phyloP scores from a whole-genome alignment of 805 yeast species.

The Metschnikowia drakensbergensis region DNA sequence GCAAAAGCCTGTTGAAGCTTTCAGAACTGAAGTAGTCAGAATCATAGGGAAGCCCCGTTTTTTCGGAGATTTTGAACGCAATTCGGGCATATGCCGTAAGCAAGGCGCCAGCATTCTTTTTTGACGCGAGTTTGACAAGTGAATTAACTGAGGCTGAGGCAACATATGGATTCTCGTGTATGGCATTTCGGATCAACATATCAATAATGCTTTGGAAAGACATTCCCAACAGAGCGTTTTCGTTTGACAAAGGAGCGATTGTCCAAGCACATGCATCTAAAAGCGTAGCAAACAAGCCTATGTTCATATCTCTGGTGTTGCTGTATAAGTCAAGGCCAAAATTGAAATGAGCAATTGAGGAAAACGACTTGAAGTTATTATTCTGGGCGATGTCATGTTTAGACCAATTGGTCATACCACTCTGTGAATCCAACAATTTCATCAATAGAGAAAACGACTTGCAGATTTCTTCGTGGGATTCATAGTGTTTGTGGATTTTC shows the following conservation, averaged over 20 bases:
- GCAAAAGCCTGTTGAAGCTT: slow-evolving; percentile 56
- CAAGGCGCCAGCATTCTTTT: slow-evolving; percentile 64
- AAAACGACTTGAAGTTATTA: slow-evolving; percentile 26
- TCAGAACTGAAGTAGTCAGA: slow-evolving; percentile 57
- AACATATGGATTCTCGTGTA: slow-evolving; percentile 61
- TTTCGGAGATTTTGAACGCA: slow-evolving; percentile 77
- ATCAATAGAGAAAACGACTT: slow-evolving; percentile 52
- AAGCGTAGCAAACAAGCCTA: slow-evolving; percentile 64
- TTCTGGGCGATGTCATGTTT: slow-evolving; percentile 12
- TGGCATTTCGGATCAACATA: slow-evolving; percentile 68
- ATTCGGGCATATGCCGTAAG: slow-evolving; percentile 73
- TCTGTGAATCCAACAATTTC: slow-evolving; percentile 54
- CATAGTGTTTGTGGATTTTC: slow-evolving; percentile 42
- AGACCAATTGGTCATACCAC: slow-evolving; percentile 40
- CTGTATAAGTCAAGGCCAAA: slow-evolving; percentile 38
- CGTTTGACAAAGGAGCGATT: slow-evolving; percentile 28
- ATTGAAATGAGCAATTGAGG: slow-evolving; percentile 39
- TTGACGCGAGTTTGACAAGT: slow-evolving; percentile 61
- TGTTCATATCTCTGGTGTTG: slow-evolving; percentile 36
- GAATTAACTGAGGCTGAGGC: slow-evolving; percentile 62
- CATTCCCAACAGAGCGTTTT: slow-evolving; percentile 40
- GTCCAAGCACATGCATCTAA: slow-evolving; percentile 73
- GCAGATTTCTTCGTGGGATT: slow-evolving; percentile 69
- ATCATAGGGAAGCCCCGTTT: slow-evolving; percentile 52
- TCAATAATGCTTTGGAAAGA: slow-evolving; percentile 68